Conservation (phyloP, 2,329 filamentous ascomycete species). For the Fragosphaeria purpurea region DNA sequence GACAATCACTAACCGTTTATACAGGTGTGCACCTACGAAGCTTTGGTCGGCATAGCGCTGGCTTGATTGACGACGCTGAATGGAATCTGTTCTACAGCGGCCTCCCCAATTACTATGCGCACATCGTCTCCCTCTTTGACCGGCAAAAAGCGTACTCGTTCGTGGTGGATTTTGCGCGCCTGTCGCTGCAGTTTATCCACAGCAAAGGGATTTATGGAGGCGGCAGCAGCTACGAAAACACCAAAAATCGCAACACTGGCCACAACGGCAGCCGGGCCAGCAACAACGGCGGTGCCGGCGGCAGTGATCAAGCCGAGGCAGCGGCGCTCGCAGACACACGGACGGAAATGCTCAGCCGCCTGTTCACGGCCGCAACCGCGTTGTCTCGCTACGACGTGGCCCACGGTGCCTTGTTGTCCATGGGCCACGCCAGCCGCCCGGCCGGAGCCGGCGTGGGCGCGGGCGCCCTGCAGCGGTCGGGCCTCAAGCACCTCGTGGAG, state of each 20-base stretch:
- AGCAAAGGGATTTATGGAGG: constrained; percentile 1
- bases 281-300: not conserved
- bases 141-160: constrained; percentile 65
- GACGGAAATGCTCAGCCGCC: constrained; percentile 66
- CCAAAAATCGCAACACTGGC: too few relatives aligned
- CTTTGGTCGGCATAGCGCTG: constrained; percentile 45
- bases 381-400: constrained; percentile 74
- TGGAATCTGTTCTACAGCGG: constrained; percentile 61
- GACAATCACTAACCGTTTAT: not conserved
- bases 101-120: constrained; percentile 73
- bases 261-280: not conserved
- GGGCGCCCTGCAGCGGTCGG: constrained; percentile 52
- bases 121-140: constrained; percentile 77
- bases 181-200: constrained; percentile 57
- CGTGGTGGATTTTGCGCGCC: constrained; percentile 71
- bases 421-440: constrained; percentile 31
- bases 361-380: constrained; percentile 74
- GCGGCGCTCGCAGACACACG: constrained; percentile 21
- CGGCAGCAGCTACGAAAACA: not conserved
- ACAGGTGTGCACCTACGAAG: constrained; percentile 37
- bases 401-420: constrained; percentile 65
- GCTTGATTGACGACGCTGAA: constrained; percentile 67
- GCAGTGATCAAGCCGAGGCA: constrained; percentile 1
- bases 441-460: not conserved
- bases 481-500: constrained; percentile 59